Conservation (phyloP, 306 rosid genomes). For the Ammopiptanthus mongolicus region DNA sequence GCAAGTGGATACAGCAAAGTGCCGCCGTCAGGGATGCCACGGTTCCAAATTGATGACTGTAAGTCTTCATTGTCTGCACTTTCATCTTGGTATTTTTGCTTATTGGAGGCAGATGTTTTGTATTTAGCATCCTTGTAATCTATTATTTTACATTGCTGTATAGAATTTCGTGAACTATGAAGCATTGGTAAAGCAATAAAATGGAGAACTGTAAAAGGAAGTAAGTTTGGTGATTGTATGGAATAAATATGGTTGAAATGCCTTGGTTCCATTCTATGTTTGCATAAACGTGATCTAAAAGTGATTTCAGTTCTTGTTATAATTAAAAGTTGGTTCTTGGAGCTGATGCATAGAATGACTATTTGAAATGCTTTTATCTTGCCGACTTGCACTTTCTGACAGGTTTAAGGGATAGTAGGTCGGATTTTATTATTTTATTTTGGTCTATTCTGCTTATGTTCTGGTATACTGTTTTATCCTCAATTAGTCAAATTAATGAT, state of each 20-base stretch:
- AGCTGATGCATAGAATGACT: neutral
- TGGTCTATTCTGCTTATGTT: neutral
- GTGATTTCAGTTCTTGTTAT: neutral
- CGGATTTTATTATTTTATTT: neutral
- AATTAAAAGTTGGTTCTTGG: neutral
- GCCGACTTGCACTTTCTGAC: neutral
- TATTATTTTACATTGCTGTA: neutral
- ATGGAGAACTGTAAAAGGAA: neutral
- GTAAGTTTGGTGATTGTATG: neutral
- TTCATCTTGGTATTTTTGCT: neutral
- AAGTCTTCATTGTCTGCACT: constrained; percentile 15
- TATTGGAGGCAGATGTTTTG: neutral
- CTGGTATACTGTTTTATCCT: neutral
- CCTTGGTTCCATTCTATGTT: neutral
- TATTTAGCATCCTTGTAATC: neutral
- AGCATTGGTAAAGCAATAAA: neutral
- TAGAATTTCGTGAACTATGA: neutral
- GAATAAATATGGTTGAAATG: neutral
- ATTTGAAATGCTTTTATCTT: neutral
- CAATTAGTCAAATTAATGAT: neutral
- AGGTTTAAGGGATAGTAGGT: neutral
- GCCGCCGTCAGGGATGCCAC: constrained; percentile 4
- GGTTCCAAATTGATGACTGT: constrained; percentile 33
- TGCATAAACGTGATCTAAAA: neutral
- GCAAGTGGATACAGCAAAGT: constrained; percentile 29